A percentile compares a stretch with the other conserved stretches of the same genome.
phyloP scores from a whole-genome alignment of 148 eudicot genomes.

The Dysphania ambrosioides region DNA sequence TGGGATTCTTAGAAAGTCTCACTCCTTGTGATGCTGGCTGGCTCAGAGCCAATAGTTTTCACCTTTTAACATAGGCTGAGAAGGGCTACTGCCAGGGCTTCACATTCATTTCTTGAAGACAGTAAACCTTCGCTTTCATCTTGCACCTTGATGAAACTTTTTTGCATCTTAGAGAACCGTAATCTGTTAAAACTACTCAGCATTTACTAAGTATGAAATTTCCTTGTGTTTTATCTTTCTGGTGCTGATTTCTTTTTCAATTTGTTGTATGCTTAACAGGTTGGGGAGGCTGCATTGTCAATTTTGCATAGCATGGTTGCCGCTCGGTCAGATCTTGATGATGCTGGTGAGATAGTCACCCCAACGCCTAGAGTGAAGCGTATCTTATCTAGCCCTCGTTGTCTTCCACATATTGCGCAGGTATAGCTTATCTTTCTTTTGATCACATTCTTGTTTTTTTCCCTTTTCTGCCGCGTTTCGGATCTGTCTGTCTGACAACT shows the following conservation, averaged over 20 bases:
- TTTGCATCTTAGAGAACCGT: no score
- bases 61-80: no score
- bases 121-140: no score
- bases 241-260: background rate
- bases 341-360: slow-evolving; percentile 98
- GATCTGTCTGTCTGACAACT: background rate
- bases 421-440: slow-evolving; percentile 29
- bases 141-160: no score
- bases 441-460: slow-evolving; percentile 4
- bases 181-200: no score
- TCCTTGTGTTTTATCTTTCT: background rate
- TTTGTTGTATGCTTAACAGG: slow-evolving; percentile 41
- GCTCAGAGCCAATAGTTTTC: no score
- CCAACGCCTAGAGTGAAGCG: slow-evolving; percentile 97
- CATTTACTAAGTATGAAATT: no score
- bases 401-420: slow-evolving; percentile 98
- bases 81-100: no score
- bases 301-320: slow-evolving; percentile 96
- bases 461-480: background rate
- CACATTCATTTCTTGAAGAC: no score
- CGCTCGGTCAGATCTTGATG: slow-evolving; percentile 95
- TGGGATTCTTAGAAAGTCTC: no score
- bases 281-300: slow-evolving; percentile 82
- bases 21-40: no score
- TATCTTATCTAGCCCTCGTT: slow-evolving; percentile 92